Base-by-base conservation (phyloP, 768 basidiomycete genomes). In the Leccinum obscurum region DNA sequence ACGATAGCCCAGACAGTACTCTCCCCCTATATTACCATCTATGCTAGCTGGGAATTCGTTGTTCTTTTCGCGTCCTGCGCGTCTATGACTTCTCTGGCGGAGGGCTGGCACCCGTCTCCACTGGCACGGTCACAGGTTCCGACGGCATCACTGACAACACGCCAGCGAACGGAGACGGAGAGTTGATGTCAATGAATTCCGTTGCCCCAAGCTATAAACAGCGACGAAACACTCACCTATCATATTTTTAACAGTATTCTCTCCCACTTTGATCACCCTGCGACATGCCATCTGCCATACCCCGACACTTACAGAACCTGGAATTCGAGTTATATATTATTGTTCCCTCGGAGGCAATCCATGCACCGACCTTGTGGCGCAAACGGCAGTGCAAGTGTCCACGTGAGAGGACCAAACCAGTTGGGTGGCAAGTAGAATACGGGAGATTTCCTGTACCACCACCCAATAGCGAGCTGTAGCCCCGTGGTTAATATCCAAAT, bases 241-340 rank as follows among this genome's bases (percentile, higher is more conserved):
- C 50, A 90, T 68, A 58, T 89, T 89, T 70, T 84, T 88, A 58
- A 88, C 86, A 6, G 89, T 79, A 24, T 84, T 81, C 72, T 93
- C 92, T 50, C 86, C 81, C n/a, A 88, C 80, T 60, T 83, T 81
- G 59, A 98, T 81, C n/a, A 93, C 89, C 54, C 93, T 82, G 64
- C 85, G 87, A 75, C 94, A 95, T 8, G 93, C 91, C 87, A 97
- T 92, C 69, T 94, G 91, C 96, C 96, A 99, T 44, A 93, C 84
- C 1, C 90, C 92, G 46, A 94, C 93, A 66, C 93, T 93, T 61
- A 99, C 89, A 11, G 93, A 91, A 11, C 96, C 95, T 95, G 63
- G 17, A 62, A 24, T 57, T 28, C 22, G 30, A 41, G 0, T 15
- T 55, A 37, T 44, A 37, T 30, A 49, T 58, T 37, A 51, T 62